Evolutionary conservation across 768 basidiomycete genomes (phyloP).

Genomic region (Auricularia auricula-judae): DNA sequence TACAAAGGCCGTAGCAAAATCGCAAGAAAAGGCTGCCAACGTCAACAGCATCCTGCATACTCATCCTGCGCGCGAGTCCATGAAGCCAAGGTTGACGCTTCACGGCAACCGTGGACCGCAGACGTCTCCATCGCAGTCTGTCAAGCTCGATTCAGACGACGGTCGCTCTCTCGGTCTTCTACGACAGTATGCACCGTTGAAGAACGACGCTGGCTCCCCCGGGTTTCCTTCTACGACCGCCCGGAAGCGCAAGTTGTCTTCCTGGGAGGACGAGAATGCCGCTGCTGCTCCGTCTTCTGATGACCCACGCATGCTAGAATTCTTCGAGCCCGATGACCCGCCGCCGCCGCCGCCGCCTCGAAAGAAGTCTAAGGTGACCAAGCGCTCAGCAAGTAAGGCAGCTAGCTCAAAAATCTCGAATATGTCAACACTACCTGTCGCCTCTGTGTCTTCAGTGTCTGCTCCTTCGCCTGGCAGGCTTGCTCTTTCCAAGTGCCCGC

Average conservation of each 20-base stretch:
- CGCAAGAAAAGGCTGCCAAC: background rate
- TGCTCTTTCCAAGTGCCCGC: too few relatives aligned
- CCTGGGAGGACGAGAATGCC: background rate
- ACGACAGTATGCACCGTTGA: background rate
- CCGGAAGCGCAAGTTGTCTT: background rate
- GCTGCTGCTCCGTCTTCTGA: background rate
- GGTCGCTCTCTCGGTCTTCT: too few relatives aligned
- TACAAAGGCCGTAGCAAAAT: constrained; percentile 20
- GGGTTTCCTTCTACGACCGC: background rate
- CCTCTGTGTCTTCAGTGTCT: too few relatives aligned
- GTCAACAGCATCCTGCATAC: background rate
- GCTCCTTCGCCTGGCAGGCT: too few relatives aligned
- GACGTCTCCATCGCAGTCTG: too few relatives aligned
- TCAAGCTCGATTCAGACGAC: too few relatives aligned
- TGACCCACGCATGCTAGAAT: background rate
- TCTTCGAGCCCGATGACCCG: background rate
- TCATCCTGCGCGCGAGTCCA: too few relatives aligned
- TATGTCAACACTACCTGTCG: too few relatives aligned
- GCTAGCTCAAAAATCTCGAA: too few relatives aligned
- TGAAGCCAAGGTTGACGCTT: too few relatives aligned
- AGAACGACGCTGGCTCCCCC: background rate
- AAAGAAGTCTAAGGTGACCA: background rate
- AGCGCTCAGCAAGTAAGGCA: too few relatives aligned
- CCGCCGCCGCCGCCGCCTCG: background rate
- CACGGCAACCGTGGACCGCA: too few relatives aligned